Percentiles rank a stretch among this genome's conserved stretches.
phyloP scores from a whole-genome alignment of 2,329 filamentous ascomycete species.

The Fusarium sp. region DNA sequence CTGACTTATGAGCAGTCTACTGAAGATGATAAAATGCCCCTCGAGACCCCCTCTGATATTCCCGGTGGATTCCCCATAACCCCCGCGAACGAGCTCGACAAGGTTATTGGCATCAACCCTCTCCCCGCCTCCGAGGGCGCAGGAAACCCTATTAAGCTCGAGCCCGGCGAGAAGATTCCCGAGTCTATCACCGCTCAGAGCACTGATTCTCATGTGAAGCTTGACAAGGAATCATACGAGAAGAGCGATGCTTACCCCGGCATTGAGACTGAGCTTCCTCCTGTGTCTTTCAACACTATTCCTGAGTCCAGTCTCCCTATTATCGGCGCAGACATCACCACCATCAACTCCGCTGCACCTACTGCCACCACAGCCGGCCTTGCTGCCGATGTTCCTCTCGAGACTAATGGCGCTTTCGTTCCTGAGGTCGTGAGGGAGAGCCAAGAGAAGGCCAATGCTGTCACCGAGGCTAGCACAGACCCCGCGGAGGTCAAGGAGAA shows the following conservation, averaged over 20 bases:
- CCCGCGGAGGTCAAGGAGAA: conserved; percentile 77
- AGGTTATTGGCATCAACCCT: conserved; percentile 70
- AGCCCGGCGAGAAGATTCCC: conserved; percentile 85
- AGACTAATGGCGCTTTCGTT: conserved; percentile 57
- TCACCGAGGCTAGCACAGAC: conserved; percentile 76
- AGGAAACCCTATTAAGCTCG: conserved; percentile 84
- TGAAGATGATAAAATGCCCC: conserved; percentile 49
- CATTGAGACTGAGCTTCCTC: conserved; percentile 63
- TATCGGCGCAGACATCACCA: conserved; percentile 56
- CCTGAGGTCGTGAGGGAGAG: conserved; percentile 75
- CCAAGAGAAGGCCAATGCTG: conserved; percentile 72
- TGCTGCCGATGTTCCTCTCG: conserved; percentile 75
- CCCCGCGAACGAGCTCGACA: conserved; percentile 65
- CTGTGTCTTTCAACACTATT: conserved; percentile 73
- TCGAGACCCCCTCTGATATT: conserved; percentile 52
- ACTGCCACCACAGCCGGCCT: conserved; percentile 75
- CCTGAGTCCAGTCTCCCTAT: conserved; percentile 87
- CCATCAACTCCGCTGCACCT: conserved; percentile 66
- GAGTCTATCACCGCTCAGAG: conserved; percentile 75
- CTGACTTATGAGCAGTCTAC: conserved; percentile 33
- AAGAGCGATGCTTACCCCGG: conserved; percentile 76
- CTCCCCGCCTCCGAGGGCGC: conserved; percentile 71
- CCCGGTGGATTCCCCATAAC: conserved; percentile 73
- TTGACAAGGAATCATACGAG: conserved; percentile 89
- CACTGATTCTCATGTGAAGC: conserved; percentile 76